These are phyloP conservation scores for Coniochaeta sp. DNA, from an alignment of 2,329 filamentous ascomycete species.

Conservation along the genomic window DNA sequence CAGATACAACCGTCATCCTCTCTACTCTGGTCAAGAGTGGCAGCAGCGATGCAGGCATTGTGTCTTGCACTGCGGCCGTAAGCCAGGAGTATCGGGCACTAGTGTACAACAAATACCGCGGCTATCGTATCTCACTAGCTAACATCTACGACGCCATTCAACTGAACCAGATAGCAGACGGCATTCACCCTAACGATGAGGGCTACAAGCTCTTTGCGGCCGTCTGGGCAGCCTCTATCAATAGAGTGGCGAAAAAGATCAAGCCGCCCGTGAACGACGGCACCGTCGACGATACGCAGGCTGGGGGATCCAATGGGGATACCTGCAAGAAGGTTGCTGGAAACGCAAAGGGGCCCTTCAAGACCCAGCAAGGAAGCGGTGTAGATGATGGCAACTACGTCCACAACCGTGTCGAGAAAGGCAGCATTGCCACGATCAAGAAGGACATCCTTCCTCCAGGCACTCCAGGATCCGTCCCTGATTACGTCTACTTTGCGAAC, in stretches of 20 bases:
- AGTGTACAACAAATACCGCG: not conserved
- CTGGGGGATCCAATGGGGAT: too few relatives aligned
- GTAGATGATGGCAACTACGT: constrained; percentile 12
- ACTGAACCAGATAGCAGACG: not conserved
- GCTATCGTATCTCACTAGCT: not conserved
- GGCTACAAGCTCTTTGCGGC: not conserved
- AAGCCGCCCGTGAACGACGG: not conserved
- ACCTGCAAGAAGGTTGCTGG: constrained; percentile 6
- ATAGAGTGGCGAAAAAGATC: not conserved
- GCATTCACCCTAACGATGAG: not conserved
- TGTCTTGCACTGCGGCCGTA: constrained; percentile 2
- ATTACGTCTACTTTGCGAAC: constrained; percentile 5
- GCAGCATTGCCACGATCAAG: not conserved
- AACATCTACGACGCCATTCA: not conserved
- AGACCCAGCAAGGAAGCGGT: constrained; percentile 10
- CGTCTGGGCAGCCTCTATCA: not conserved
- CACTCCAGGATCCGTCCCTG: not conserved
- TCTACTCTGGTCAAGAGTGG: not conserved
- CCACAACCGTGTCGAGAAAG: constrained; percentile 5
- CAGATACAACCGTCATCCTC: not conserved
- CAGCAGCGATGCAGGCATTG: not conserved
- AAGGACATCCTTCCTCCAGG: not conserved
- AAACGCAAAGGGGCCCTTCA: constrained; percentile 4
- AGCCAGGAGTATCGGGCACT: constrained; percentile 5
- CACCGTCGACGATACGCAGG: not conserved